Conservation (phyloP, 202 grass and related monocot species). For the Panicum virgatum region DNA sequence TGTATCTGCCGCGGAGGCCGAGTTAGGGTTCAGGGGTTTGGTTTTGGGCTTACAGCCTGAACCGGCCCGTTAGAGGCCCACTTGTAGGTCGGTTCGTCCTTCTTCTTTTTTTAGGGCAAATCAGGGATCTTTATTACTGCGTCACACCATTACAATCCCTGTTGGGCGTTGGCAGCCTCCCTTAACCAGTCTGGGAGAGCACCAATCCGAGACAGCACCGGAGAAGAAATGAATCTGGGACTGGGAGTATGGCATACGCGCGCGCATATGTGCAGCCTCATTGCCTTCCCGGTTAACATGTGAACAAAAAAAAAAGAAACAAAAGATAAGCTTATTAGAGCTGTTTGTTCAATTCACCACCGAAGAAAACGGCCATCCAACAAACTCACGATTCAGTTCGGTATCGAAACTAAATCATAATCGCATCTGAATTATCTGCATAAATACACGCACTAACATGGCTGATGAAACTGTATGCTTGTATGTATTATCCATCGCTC, state of each 20-base stretch:
- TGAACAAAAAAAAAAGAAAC: too few relatives aligned
- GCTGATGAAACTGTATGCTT: neutral
- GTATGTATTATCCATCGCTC: neutral
- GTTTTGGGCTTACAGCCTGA: neutral
- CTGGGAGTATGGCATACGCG: too few relatives aligned
- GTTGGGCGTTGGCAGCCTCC: too few relatives aligned
- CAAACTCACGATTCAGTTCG: neutral
- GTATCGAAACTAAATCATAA: neutral
- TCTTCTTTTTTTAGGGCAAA: too few relatives aligned
- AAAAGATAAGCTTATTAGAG: neutral
- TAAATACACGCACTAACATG: neutral
- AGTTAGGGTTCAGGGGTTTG: conserved; percentile 41
- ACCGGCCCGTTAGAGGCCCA: neutral
- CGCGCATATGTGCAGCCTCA: too few relatives aligned
- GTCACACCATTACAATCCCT: too few relatives aligned
- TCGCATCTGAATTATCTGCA: neutral
- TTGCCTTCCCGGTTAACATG: too few relatives aligned
- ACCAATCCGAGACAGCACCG: too few relatives aligned
- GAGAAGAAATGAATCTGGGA: too few relatives aligned
- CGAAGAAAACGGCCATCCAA: neutral
- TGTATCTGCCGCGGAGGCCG: neutral
- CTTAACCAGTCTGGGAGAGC: too few relatives aligned
- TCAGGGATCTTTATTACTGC: too few relatives aligned
- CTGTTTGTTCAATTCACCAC: neutral
- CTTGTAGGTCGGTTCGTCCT: neutral